Evolutionary conservation across 371 early-diverging fungal genomes (phyloP).

Genomic region (Enteropsectra breve): DNA sequence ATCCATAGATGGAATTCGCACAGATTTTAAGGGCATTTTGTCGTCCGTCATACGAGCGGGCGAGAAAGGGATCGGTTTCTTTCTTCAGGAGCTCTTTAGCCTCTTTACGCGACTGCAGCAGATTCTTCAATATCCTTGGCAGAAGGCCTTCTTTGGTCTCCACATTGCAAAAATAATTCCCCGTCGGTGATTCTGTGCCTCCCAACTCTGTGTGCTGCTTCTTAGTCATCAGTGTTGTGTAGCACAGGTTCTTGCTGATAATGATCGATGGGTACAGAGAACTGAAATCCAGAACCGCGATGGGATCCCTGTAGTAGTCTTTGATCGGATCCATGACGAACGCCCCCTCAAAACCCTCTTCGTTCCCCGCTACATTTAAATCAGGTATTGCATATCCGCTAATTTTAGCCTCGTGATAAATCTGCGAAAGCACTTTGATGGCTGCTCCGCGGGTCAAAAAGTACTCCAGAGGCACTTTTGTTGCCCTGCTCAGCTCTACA

Average conservation of each 20-base stretch:
- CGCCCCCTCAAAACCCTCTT: slow-evolving; percentile 90
- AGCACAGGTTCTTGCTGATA: slow-evolving; percentile 98
- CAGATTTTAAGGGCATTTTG: slow-evolving; percentile 92
- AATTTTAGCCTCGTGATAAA: slow-evolving; percentile 75
- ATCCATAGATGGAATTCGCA: slow-evolving; percentile 98
- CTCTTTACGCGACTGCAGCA: slow-evolving; percentile 82
- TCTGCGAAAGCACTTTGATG: slow-evolving; percentile 88
- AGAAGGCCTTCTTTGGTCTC: slow-evolving; percentile 73
- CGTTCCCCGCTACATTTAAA: slow-evolving; percentile 65
- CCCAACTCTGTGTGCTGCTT: slow-evolving; percentile 61
- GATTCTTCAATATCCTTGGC: slow-evolving; percentile 78
- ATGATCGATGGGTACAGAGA: slow-evolving; percentile 99
- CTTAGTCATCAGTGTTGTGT: slow-evolving; percentile 76
- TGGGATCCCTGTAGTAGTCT: slow-evolving; percentile 86
- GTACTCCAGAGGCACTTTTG: slow-evolving; percentile 83
- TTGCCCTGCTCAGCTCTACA: slow-evolving; percentile 96
- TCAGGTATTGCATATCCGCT: slow-evolving; percentile 81
- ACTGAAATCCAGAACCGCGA: slow-evolving; percentile 94
- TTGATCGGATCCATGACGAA: slow-evolving; percentile 91
- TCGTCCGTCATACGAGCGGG: slow-evolving; percentile 83
- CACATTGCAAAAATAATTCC: slow-evolving; percentile 71
- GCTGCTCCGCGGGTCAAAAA: slow-evolving; percentile 85
- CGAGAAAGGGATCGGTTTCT: slow-evolving; percentile 73
- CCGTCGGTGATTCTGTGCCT: slow-evolving; percentile 55
- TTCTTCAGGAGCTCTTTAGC: slow-evolving; percentile 79